A percentile compares a stretch with the other conserved stretches of the same genome.
These are phyloP conservation scores for Naganishia sp. DNA, from an alignment of 1,284 basidiomycete species.

Conservation along the genomic window DNA sequence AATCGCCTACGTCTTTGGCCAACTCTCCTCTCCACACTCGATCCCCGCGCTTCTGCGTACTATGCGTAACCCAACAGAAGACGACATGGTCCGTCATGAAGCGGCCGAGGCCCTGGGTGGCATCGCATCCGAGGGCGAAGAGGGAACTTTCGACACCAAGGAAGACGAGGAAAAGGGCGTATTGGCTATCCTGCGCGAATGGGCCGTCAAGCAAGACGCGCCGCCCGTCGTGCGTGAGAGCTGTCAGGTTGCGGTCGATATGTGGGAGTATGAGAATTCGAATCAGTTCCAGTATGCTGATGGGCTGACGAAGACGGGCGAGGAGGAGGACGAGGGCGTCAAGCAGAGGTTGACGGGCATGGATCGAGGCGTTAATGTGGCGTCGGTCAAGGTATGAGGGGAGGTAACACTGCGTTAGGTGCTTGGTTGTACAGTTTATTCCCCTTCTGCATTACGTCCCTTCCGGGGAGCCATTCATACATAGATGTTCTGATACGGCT, in stretches of 20 bases:
- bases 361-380: conserved; percentile 49
- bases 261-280: conserved; percentile 96
- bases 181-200: conserved; percentile 79
- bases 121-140: conserved; percentile 77
- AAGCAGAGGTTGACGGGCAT: conserved; percentile 48
- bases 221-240: conserved; percentile 92
- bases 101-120: conserved; percentile 97
- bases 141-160: conserved; percentile 37
- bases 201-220: conserved; percentile 73
- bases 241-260: conserved; percentile 94
- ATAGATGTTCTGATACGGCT: neutral
- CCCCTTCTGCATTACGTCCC: neutral
- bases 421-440: conserved; percentile 5
- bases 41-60: conserved; percentile 82
- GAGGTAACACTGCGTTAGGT: too few species aligned
- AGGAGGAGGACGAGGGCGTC: conserved; percentile 9
- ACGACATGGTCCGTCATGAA: conserved; percentile 98
- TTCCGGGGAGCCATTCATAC: conserved; percentile 38
- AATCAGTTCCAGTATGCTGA: conserved; percentile 83
- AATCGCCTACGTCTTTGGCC: conserved; percentile 97
- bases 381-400: conserved; percentile 31
- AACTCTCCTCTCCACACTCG: conserved; percentile 84
- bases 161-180: conserved; percentile 60
- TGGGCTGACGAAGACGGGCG: conserved; percentile 49
- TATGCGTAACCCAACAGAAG: conserved; percentile 71